Evolutionary conservation across 1,284 basidiomycete species (phyloP).

Genomic region (Ustilago nuda): DNA sequence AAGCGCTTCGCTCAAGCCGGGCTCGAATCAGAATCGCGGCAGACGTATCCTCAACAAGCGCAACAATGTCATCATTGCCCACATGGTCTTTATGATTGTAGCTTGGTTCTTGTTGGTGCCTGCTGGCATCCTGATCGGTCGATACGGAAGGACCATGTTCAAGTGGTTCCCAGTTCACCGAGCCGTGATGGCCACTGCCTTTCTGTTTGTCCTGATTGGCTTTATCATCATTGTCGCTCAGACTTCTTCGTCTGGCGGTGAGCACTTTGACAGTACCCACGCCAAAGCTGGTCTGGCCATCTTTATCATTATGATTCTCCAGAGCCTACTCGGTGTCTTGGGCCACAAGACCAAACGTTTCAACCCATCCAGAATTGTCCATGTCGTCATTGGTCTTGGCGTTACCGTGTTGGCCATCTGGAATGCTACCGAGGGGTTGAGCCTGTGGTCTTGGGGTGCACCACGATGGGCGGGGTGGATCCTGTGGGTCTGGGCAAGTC

Average conservation of each 20-base stretch:
- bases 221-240: constrained; percentile 74
- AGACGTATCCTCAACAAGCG: constrained; percentile 28
- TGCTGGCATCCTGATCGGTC: constrained; percentile 74
- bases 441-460: constrained; percentile 50
- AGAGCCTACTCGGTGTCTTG: constrained; percentile 74
- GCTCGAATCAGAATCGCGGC: constrained; percentile 7
- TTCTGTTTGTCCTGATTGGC: constrained; percentile 73
- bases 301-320: constrained; percentile 75
- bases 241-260: constrained; percentile 14
- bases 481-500: constrained; percentile 47
- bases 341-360: constrained; percentile 72
- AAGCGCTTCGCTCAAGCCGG: constrained; percentile 5
- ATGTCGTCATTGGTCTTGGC: constrained; percentile 49
- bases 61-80: constrained; percentile 51
- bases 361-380: constrained; percentile 43
- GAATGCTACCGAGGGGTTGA: constrained; percentile 46
- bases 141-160: constrained; percentile 74
- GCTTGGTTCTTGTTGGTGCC: constrained; percentile 77
- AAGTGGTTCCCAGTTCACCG: constrained; percentile 76
- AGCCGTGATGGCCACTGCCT: constrained; percentile 72
- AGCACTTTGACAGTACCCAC: constrained; percentile 35
- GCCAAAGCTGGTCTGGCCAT: constrained; percentile 75
- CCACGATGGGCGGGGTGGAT: constrained; percentile 37
- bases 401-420: constrained; percentile 41
- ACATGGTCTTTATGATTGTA: constrained; percentile 67